Conservation (phyloP, 208 protist genomes). For the Polymyxa betae region DNA sequence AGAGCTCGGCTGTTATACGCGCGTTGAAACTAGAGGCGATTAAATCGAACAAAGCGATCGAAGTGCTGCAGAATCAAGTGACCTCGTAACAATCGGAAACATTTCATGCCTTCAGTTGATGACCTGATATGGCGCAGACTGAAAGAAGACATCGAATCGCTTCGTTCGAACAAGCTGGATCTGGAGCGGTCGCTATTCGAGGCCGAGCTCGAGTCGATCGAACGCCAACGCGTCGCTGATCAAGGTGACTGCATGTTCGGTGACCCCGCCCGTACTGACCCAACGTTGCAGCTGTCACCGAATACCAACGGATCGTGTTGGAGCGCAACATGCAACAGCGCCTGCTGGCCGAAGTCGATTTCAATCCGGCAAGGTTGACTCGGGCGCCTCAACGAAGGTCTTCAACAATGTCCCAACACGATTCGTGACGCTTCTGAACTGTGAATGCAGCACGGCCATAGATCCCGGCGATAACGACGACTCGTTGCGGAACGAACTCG, state of each 20-base stretch:
- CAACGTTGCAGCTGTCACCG: background rate
- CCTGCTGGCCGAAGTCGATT: conserved; percentile 1
- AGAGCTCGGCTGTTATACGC: too few species aligned
- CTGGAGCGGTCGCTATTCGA: conserved; percentile 28
- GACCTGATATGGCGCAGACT: background rate
- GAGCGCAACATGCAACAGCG: background rate
- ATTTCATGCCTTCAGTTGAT: too few species aligned
- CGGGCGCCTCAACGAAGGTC: background rate
- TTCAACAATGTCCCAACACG: background rate
- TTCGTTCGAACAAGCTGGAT: background rate
- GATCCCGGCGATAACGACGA: background rate
- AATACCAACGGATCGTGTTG: conserved; percentile 29
- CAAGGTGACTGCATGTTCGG: background rate
- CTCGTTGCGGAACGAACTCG: conserved; percentile 22
- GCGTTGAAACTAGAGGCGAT: too few species aligned
- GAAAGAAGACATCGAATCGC: background rate
- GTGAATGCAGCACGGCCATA: background rate
- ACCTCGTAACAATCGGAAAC: too few species aligned
- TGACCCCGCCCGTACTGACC: background rate
- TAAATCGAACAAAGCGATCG: too few species aligned
- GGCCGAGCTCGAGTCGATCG: conserved; percentile 42
- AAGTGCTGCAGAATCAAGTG: too few species aligned
- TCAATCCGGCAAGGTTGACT: background rate
- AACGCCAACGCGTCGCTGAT: background rate
- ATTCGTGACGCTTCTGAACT: background rate